Evolutionary conservation across 2,329 filamentous ascomycete species (phyloP).

Genomic region (Elsinoe batatas): DNA sequence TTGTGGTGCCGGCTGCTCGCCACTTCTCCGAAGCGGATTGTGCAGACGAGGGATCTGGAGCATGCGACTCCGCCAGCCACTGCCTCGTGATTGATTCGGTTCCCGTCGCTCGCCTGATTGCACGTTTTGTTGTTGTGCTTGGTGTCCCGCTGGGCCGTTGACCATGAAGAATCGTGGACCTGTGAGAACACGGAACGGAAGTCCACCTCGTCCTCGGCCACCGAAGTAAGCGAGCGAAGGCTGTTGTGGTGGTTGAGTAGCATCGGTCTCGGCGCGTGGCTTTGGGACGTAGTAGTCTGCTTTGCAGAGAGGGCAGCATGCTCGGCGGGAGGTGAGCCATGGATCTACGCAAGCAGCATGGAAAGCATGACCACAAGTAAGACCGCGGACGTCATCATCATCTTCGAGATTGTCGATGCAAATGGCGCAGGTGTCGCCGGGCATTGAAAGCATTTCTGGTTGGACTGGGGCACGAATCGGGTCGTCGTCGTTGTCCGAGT

Average conservation of each 20-base stretch:
- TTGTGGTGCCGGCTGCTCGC: background rate
- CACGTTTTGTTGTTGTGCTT: background rate
- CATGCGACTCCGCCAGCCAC: constrained; percentile 3
- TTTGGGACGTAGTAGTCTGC: constrained; percentile 96
- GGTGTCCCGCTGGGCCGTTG: constrained; percentile 14
- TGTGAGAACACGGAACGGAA: constrained; percentile 22
- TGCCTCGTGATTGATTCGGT: background rate
- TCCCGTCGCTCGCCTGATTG: constrained; percentile 3
- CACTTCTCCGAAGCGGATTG: constrained; percentile 10
- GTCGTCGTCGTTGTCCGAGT: constrained; percentile 59
- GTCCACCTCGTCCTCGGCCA: constrained; percentile 17
- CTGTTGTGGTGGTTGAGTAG: constrained; percentile 18
- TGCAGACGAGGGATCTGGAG: constrained; percentile 9
- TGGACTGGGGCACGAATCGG: constrained; percentile 75
- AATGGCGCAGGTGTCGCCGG: constrained; percentile 90
- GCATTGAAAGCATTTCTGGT: constrained; percentile 67
- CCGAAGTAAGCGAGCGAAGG: constrained; percentile 24
- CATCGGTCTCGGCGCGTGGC: constrained; percentile 50
- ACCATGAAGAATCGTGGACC: constrained; percentile 21
- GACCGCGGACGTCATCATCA: constrained; percentile 85
- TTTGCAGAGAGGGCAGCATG: constrained; percentile 96
- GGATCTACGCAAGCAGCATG: constrained; percentile 92
- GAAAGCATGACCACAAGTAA: constrained; percentile 96
- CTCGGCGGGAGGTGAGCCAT: constrained; percentile 87
- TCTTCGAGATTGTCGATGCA: constrained; percentile 92